Evolutionary conservation across 2,329 filamentous ascomycete species (phyloP), one percentile per base, ranked within the genome.

Genomic region (Alternaria arborescens): DNA sequence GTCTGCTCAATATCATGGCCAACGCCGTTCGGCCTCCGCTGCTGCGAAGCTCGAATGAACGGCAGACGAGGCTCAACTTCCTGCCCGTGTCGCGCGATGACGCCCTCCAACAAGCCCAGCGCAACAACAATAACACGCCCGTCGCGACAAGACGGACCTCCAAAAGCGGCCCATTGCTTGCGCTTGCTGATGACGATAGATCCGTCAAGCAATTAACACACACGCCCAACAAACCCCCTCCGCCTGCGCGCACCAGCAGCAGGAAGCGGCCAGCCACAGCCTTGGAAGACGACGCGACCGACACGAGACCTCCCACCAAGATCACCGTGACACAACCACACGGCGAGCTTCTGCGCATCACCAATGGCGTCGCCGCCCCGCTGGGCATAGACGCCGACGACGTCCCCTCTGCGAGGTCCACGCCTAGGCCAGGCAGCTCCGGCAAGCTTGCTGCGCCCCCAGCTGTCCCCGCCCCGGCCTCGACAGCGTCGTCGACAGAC

Each of bases 261-360:
- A 70, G 71, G 58, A 77, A 78, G 68, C 67, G 76, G 47, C 69
- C 74, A 58, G 70, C 71, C 57, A 63, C 71, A 43, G 68, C 64
- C 32, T 56, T 71, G 48, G 44, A 47, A 32, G 54, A 60, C 14
- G 73, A 76, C 62, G 66, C 69, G 67, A 61, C 65, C 50, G 67
- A 72, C 58, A 64, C 73, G 54, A 71, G 70, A 69, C 80, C 81
- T 47, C 82, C 81, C 30, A 79, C 76, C 65, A 80, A 78, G 61
- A 70, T 82, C 67, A 78, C 77, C 55, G 75, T 80, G 60, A 76
- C 78, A 70, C 76, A 80, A 65, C 80, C 81, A 53, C 77, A 81
- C 70, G 80, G 78, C 56, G 73, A 75, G 53, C 67, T 83, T 43
- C 64, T 80, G 40, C 75, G 78, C 69, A 78, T 78, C 22, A 76